These are phyloP conservation scores for Helenozyma baotianmanensis DNA, from an alignment of 805 yeast species.

Conservation along the genomic window DNA sequence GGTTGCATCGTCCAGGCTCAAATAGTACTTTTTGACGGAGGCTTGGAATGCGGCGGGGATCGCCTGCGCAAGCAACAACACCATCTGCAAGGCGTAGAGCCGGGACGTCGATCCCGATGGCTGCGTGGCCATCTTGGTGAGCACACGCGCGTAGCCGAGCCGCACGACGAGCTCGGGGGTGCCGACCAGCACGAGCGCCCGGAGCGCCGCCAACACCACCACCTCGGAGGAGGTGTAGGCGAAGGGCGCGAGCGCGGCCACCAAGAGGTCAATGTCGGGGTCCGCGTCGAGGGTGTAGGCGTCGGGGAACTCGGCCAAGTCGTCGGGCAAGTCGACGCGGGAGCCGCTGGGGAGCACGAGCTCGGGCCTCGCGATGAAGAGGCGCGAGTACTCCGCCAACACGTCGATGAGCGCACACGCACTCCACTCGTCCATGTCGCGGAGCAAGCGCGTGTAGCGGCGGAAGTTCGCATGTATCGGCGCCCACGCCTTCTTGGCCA, in stretches of 20 bases:
- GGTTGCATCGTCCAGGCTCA: constrained; percentile 51
- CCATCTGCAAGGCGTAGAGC: constrained; percentile 42
- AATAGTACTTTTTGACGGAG: constrained; percentile 45
- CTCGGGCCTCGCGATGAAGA: constrained; percentile 54
- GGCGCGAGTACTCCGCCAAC: constrained; percentile 61
- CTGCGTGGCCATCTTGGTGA: constrained; percentile 41
- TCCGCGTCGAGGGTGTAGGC: constrained; percentile 41
- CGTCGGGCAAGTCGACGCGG: constrained; percentile 38
- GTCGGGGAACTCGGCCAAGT: constrained; percentile 18
- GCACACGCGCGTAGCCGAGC: constrained; percentile 45
- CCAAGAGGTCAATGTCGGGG: constrained; percentile 53
- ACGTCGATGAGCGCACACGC: constrained; percentile 57
- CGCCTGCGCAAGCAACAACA: constrained; percentile 18
- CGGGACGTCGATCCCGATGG: constrained; percentile 17
- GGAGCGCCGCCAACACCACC: constrained; percentile 58
- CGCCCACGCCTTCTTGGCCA: constrained; percentile 44
- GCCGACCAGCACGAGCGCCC: constrained; percentile 53
- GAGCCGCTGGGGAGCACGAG: constrained; percentile 28
- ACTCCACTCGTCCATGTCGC: constrained; percentile 68
- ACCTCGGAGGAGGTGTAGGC: constrained; percentile 50
- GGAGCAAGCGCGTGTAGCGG: constrained; percentile 45
- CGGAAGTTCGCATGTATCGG: constrained; percentile 69
- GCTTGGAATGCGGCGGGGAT: constrained; percentile 20
- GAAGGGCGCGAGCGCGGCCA: constrained; percentile 43
- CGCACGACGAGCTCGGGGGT: constrained; percentile 50